Base-by-base conservation (phyloP, 148 eudicot species). In the Vaccinium macrocarpon region DNA sequence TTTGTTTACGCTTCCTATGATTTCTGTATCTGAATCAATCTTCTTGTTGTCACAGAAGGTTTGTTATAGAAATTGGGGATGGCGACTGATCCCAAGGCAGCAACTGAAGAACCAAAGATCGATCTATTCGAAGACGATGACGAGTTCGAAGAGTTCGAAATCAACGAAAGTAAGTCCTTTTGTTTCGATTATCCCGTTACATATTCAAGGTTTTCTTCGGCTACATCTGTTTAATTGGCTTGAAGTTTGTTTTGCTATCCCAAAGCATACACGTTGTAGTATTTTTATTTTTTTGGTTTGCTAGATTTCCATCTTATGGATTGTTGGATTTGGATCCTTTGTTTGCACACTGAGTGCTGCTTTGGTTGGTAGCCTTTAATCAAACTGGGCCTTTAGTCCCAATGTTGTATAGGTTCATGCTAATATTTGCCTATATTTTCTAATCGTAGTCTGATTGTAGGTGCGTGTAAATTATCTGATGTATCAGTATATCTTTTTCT, bases 111-210 rank as follows among this genome's bases (percentile, higher is more conserved):
- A 53, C 90, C 90, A 8, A 93, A 94, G 87, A 92, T 91, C 88
- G 98, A 94, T 85, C 89, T 93, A 49, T 94, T 94, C 61, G 98
- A 94, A 81, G 94, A 93, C 81, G 98, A 94, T 84, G 98, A 94
- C 84, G 96, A 94, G 84, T 94, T 94, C 11, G 98, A 93, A 84
- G 98, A 94, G 92, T 94, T 94, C 74, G 93, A 90, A 81, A 89
- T 93, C 79, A 92, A 87, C 86, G 92, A 88, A 84, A 94, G 96
- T 94, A 86, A 51, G 51, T 14, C 32, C 1, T 78, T 79, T 53
- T 25, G 12, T 75, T 74, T 82, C 53, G 32, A 11, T 50, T 74
- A 18, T 32, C 5, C 23, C 59, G 61, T n/a, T n/a, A 21, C 18
- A 16, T 52, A 23, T 70, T 52, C 16, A 46, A 18, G 13, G 2